Conservation (phyloP, 192 early-diverging fungal species). For the Tieghemiomyces parasiticus region DNA sequence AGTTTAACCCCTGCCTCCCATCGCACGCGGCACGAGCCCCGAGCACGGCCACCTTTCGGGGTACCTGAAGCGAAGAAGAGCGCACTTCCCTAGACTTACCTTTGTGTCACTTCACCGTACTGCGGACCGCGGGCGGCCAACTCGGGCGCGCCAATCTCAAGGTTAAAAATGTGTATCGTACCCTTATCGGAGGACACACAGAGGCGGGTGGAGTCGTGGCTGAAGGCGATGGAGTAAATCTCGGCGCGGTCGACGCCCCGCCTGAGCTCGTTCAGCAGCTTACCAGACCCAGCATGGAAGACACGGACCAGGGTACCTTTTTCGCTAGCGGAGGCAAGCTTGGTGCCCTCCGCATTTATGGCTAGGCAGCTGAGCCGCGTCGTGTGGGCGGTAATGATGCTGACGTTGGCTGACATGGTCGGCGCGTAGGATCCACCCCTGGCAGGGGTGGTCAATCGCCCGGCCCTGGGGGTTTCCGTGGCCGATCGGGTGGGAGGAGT, state of each 20-base stretch:
- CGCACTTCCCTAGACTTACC: no score
- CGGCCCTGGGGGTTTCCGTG: background rate
- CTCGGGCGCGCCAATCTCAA: slow-evolving; percentile 36
- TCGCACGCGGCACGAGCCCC: no score
- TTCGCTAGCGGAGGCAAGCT: slow-evolving; percentile 72
- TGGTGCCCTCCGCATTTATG: slow-evolving; percentile 56
- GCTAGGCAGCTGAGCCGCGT: slow-evolving; percentile 62
- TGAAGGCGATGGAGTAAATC: slow-evolving; percentile 85
- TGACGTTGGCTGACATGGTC: slow-evolving; percentile 41
- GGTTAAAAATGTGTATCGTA: slow-evolving; percentile 85
- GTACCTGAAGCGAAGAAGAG: no score
- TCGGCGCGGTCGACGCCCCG: slow-evolving; percentile 76
- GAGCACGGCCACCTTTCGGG: no score
- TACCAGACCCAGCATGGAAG: slow-evolving; percentile 57
- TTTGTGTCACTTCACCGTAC: slow-evolving; percentile 32
- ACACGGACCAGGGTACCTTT: slow-evolving; percentile 88
- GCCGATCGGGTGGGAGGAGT: slow-evolving; percentile 7
- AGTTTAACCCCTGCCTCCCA: no score
- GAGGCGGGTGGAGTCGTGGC: slow-evolving; percentile 53
- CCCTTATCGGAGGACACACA: slow-evolving; percentile 84
- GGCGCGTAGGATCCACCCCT: background rate
- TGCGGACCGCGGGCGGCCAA: slow-evolving; percentile 26
- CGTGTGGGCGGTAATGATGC: slow-evolving; percentile 72
- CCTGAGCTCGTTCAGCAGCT: slow-evolving; percentile 69
- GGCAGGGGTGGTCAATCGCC: background rate